Conservation (phyloP, 768 basidiomycete species). For the Leucocoprinus sp. region DNA sequence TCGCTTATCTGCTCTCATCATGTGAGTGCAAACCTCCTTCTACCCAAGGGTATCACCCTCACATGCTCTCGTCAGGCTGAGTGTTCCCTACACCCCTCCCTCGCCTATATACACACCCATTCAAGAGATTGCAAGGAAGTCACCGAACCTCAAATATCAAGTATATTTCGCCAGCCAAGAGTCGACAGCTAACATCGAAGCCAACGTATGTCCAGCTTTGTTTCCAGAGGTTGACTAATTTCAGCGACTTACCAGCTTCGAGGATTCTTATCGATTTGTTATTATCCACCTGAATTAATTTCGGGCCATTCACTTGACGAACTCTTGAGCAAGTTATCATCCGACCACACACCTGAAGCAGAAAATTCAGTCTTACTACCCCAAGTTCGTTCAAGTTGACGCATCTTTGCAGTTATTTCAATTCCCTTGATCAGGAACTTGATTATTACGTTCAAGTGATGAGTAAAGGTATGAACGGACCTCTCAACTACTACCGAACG, state of each 20-base stretch:
- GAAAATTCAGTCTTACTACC: not conserved
- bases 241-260: slow-evolving; percentile 23
- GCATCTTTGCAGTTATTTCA: not conserved
- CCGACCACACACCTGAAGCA: slow-evolving; percentile 5
- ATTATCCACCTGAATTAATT: slow-evolving; percentile 14
- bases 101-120: slow-evolving; percentile 38
- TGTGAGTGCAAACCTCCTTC: slow-evolving; percentile 33
- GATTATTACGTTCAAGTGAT: slow-evolving; percentile 42
- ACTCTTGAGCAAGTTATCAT: slow-evolving; percentile 13
- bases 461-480: slow-evolving; percentile 51
- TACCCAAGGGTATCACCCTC: not conserved
- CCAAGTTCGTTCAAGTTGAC: not conserved
- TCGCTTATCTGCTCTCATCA: slow-evolving; percentile 46
- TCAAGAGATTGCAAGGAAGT: slow-evolving; percentile 38
- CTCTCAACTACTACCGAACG: slow-evolving; percentile 74
- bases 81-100: slow-evolving; percentile 61
- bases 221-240: not conserved
- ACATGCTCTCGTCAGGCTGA: slow-evolving; percentile 37
- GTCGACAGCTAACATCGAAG: slow-evolving; percentile 49
- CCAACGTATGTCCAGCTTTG: slow-evolving; percentile 32
- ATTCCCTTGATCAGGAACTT: slow-evolving; percentile 38
- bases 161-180: slow-evolving; percentile 49
- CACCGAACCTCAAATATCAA: slow-evolving; percentile 62
- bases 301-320: slow-evolving; percentile 19
- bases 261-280: slow-evolving; percentile 27